Evolutionary conservation across 805 yeast genomes (phyloP).

Genomic region (Lipomyces lipofer): DNA sequence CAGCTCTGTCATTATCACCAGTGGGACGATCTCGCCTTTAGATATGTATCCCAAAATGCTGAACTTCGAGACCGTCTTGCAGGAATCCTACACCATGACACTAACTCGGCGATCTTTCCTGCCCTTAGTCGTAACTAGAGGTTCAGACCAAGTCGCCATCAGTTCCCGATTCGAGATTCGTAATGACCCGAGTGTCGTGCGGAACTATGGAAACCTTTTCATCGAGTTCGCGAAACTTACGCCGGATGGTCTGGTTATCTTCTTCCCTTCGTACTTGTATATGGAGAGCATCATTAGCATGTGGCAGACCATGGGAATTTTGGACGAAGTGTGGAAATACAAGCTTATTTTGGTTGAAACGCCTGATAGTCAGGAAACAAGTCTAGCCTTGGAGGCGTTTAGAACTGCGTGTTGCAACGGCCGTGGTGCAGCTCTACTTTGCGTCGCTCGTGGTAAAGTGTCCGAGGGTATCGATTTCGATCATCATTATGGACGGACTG

Average conservation of each 20-base stretch:
- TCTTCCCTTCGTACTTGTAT: constrained; percentile 93
- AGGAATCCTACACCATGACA: constrained; percentile 95
- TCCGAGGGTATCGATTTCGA: constrained; percentile 99
- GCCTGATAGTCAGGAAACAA: constrained; percentile 98
- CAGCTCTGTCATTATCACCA: constrained; percentile 88
- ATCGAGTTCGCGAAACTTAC: constrained; percentile 93
- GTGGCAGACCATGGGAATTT: constrained; percentile 98
- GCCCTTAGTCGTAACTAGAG: constrained; percentile 95
- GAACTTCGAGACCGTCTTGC: constrained; percentile 88
- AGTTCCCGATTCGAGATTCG: constrained; percentile 95
- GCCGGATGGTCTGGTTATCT: constrained; percentile 97
- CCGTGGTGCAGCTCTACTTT: constrained; percentile 90
- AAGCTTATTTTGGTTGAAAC: constrained; percentile 94
- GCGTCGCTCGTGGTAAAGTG: constrained; percentile 99
- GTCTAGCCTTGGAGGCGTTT: constrained; percentile 91
- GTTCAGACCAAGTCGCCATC: constrained; percentile 96
- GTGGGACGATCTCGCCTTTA: constrained; percentile 97
- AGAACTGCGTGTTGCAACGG: constrained; percentile 97
- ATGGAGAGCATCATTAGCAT: constrained; percentile 97
- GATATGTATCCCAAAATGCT: constrained; percentile 99
- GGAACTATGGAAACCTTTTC: constrained; percentile 90
- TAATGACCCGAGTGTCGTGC: constrained; percentile 95
- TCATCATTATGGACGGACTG: constrained; percentile 97
- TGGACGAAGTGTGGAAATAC: constrained; percentile 98
- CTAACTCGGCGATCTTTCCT: constrained; percentile 86